phyloP scores from a whole-genome alignment of 176 grass and related monocot species.

The Miscanthus lutarioriparius region DNA sequence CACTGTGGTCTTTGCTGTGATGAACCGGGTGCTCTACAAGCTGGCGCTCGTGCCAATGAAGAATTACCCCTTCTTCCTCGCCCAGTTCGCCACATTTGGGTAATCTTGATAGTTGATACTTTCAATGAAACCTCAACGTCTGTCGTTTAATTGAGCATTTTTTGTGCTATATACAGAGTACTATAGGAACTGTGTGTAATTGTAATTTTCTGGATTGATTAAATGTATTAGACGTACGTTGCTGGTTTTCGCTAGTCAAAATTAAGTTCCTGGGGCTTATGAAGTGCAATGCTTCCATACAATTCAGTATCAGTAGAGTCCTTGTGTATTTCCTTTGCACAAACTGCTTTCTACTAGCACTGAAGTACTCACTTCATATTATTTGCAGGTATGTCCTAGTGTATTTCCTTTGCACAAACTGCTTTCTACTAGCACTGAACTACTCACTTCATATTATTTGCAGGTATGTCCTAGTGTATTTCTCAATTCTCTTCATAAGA shows the following conservation, averaged over 20 bases:
- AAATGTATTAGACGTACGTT: neutral
- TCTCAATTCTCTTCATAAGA: conserved; percentile 67
- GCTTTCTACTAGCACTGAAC: neutral
- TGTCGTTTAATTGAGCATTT: neutral
- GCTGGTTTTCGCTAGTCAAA: neutral
- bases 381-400: conserved; percentile 70
- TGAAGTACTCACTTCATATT: conserved; percentile 1
- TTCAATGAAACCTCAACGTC: neutral
- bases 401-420: conserved; percentile 17
- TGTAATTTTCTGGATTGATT: neutral
- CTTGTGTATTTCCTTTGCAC: neutral
- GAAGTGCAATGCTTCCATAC: neutral
- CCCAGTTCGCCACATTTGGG: conserved; percentile 81
- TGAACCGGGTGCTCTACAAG: conserved; percentile 97
- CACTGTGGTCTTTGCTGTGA: conserved; percentile 66
- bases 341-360: neutral
- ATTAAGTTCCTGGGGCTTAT: neutral
- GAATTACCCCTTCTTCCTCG: conserved; percentile 90
- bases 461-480: conserved; percentile 86
- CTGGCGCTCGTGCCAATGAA: conserved; percentile 87
- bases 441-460: conserved; percentile 14
- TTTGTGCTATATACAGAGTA: neutral
- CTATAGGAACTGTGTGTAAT: neutral
- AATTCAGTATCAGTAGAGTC: conserved; percentile 4
- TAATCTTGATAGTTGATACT: conserved; percentile 33